phyloP scores from a whole-genome alignment of 2,329 filamentous ascomycete genomes.

The Beauveria varroae region DNA sequence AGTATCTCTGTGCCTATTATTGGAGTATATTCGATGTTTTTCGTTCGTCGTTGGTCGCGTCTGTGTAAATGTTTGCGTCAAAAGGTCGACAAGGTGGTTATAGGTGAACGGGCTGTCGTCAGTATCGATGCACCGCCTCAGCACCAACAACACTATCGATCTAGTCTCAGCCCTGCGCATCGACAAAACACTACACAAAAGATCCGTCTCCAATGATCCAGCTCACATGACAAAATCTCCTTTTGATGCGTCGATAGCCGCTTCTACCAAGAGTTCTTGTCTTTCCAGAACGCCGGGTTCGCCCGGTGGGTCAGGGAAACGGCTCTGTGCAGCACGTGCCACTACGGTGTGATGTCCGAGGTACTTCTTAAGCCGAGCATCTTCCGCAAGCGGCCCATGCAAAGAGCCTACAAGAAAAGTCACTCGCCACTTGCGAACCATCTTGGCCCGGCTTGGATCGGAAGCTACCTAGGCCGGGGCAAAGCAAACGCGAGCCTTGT shows the following conservation, averaged over 20 bases:
- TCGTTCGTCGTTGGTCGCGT: not conserved
- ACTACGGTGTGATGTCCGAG: conserved; percentile 7
- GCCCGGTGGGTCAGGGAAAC: not conserved
- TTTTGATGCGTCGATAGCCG: conserved; percentile 9
- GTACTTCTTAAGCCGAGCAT: conserved; percentile 10
- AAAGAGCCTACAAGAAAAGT: not conserved
- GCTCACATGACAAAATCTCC: not conserved
- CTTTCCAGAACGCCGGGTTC: not conserved
- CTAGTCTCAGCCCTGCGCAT: not conserved
- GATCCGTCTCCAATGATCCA: too few relatives aligned
- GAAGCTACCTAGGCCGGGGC: not conserved
- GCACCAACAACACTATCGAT: not conserved
- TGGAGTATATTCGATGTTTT: not conserved
- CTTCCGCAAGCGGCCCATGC: conserved; percentile 3
- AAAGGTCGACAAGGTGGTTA: too few relatives aligned
- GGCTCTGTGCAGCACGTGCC: conserved; percentile 1
- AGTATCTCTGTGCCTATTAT: too few relatives aligned
- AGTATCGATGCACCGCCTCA: not conserved
- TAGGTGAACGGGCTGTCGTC: not conserved
- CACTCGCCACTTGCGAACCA: not conserved
- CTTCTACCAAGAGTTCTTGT: not conserved
- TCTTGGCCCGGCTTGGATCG: not conserved
- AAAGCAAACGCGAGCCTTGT: not conserved
- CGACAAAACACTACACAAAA: not conserved
- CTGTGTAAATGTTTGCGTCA: too few relatives aligned